Evolutionary conservation across 2,329 filamentous ascomycete genomes (phyloP), one percentile per base, ranked within the genome.

Genomic region (Albophoma yamanashiensis): DNA sequence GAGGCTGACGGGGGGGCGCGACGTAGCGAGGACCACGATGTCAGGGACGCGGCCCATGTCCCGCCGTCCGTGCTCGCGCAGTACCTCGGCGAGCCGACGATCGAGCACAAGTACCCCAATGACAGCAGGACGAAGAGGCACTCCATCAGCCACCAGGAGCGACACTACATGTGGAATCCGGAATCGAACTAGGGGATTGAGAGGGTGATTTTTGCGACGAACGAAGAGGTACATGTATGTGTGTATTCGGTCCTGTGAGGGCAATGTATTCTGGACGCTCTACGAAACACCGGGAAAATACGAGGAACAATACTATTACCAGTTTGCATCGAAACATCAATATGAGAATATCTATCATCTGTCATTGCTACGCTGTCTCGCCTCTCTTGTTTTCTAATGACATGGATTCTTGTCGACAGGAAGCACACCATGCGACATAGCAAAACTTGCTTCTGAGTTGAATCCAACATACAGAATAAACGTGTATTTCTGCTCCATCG

Each of bases 41-140:
- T 42, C 38, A 43, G 38, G 4, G 66, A 71, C 47, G 70, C 68
- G 0, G 62, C 69, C 3, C 64, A 65, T 7, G 65, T 64, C 2
- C 69, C 68, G 6, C 69, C 70, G 0, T 71, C 69, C 8, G 63
- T 64, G 2, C 53, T 71, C 1, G 62, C 56, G 31, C 11, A 65
- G 62, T 63, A 69, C 3, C 56, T 70, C 4, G 70, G 69, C 22
- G 63, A 65, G 15, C 69, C 69, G 1, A 62, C 55, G 11, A 68
- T 71, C 20, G 69, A 69, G 66, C 70, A 71, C 45, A 64, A 69
- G n/a, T 67, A 68, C 12, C 69, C 70, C 0, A 56, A 70, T 4
- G 69, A 71, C 25, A 71, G 69, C 62, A 64, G 62, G n/a, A 68
- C 65, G 22, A 64, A 60, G 60, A 57, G 69, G 31, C 69, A 71